Conservation (phyloP, 2,329 filamentous ascomycete species). For the Meredithiella fracta region DNA sequence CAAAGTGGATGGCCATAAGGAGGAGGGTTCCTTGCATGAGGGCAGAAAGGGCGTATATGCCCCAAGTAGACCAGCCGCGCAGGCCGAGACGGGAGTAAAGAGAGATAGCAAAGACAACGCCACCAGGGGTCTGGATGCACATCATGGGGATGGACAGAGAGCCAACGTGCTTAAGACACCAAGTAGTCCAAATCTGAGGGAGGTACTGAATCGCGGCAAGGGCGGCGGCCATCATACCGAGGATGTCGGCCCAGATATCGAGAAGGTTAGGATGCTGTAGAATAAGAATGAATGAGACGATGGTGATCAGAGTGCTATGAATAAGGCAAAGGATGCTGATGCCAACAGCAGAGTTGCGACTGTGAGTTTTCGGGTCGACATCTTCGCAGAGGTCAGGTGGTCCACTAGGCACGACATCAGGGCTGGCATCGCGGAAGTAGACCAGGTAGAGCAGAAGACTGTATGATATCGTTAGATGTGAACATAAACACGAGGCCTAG, state of each 20-base stretch:
- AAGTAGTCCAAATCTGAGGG: constrained; percentile 89
- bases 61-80: constrained; percentile 90
- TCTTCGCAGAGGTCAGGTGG: constrained; percentile 26
- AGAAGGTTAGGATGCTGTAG: constrained; percentile 46
- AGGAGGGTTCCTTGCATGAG: constrained; percentile 68
- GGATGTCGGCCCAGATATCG: constrained; percentile 64
- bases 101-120: constrained; percentile 75
- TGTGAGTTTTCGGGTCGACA: constrained; percentile 37
- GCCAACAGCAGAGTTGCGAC: constrained; percentile 59
- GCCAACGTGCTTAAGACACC: constrained; percentile 66
- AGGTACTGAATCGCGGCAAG: constrained; percentile 83
- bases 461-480: constrained; percentile 3
- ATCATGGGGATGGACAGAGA: constrained; percentile 95
- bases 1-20: constrained; percentile 63
- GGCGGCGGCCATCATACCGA: constrained; percentile 62
- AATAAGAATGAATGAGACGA: constrained; percentile 53
- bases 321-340: constrained; percentile 58
- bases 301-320: constrained; percentile 55
- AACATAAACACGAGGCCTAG: neutral
- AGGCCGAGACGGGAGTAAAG: constrained; percentile 62
- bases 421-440: constrained; percentile 62
- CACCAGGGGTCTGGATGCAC: constrained; percentile 91
- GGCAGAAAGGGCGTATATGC: constrained; percentile 76
- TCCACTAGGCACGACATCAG: constrained; percentile 22
- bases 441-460: constrained; percentile 87